phyloP scores from a whole-genome alignment of 192 early-diverging fungal genomes.

The Spizellomyces punctatus region DNA sequence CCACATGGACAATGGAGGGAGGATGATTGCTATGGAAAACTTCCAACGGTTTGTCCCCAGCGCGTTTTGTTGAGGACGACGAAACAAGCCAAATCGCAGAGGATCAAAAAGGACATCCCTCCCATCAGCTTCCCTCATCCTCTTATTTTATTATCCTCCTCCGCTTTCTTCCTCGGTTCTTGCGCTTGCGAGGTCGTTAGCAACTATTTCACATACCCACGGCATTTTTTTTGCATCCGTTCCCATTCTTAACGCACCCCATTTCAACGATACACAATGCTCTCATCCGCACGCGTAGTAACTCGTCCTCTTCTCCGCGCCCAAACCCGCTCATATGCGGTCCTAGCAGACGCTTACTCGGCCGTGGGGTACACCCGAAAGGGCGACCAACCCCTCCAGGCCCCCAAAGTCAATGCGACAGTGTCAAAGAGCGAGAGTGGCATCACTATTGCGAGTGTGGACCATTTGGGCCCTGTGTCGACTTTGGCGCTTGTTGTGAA shows the following conservation, averaged over 20 bases:
- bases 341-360: conserved; percentile 23
- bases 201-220: not conserved
- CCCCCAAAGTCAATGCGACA: conserved; percentile 38
- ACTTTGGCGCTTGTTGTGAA: conserved; percentile 84
- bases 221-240: not conserved
- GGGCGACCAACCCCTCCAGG: conserved; percentile 47
- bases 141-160: not conserved
- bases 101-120: too few relatives aligned
- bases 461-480: conserved; percentile 71
- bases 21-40: too few relatives aligned
- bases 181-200: not conserved
- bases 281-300: conserved; percentile 10
- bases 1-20: too few relatives aligned
- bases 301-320: conserved; percentile 17
- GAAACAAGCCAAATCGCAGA: too few relatives aligned
- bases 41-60: too few relatives aligned
- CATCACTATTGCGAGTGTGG: conserved; percentile 63
- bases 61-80: too few relatives aligned
- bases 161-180: not conserved
- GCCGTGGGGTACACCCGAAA: conserved; percentile 42
- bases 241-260: too few relatives aligned
- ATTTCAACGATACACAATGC: conserved; percentile 2
- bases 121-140: not conserved
- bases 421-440: conserved; percentile 37
- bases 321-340: conserved; percentile 30